phyloP scores from a whole-genome alignment of 441 rosid species.

The Viola pubescens region DNA sequence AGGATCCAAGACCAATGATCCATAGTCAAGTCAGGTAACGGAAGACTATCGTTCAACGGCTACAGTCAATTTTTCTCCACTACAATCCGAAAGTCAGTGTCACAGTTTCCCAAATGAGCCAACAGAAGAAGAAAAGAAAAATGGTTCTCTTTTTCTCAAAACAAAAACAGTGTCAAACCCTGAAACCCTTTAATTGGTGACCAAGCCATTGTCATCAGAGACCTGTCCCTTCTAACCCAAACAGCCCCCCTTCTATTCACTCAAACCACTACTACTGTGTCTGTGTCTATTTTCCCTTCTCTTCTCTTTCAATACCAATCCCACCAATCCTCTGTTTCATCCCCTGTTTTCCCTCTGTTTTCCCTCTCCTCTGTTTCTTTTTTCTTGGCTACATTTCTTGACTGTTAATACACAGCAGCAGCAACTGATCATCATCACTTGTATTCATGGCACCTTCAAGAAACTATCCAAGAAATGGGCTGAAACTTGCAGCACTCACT shows the following conservation, averaged over 20 bases:
- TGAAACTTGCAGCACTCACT: constrained; percentile 17
- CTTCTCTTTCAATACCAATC: background rate
- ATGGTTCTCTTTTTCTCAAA: background rate
- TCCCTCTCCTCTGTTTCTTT: background rate
- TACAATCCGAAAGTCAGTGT: constrained; percentile 19
- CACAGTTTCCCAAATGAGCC: constrained; percentile 24
- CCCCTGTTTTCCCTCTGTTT: constrained; percentile 11
- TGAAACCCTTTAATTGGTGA: constrained; percentile 20
- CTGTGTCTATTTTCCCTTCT: background rate
- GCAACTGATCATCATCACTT: constrained; percentile 1
- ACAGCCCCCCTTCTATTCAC: constrained; percentile 9
- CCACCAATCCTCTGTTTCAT: background rate
- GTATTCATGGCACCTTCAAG: constrained; percentile 27
- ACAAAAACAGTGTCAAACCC: constrained; percentile 19
- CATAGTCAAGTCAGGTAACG: too few relatives aligned
- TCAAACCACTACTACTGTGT: background rate
- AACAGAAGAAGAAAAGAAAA: background rate
- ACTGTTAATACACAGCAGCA: constrained; percentile 13
- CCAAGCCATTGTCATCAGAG: constrained; percentile 21
- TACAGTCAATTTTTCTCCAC: constrained; percentile 1
- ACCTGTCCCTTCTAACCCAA: constrained; percentile 30
- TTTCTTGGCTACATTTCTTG: background rate
- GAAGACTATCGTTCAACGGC: constrained; percentile 6
- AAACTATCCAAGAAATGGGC: constrained; percentile 12
- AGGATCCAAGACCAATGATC: too few relatives aligned